Base-by-base conservation (phyloP, 768 basidiomycete genomes). In the Boletus rubroflammeus region DNA sequence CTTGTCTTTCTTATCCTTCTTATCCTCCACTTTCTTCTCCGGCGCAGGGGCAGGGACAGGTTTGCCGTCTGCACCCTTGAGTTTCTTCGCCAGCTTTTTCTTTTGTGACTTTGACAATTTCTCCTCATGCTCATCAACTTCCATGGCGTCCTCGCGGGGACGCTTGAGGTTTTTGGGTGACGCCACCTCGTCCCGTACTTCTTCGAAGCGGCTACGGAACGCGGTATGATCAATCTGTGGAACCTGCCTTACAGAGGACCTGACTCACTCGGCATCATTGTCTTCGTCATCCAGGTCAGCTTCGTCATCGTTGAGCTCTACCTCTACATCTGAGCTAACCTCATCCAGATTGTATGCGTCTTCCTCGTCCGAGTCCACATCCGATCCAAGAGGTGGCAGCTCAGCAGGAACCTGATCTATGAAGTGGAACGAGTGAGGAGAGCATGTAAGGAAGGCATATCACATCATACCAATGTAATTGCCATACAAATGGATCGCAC, bases 281-380 rank as follows among this genome's bases (percentile, higher is more conserved):
- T 71, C 73, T 26, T 71, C 72, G 17, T 75, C 80, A 54, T 82
- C 83, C 34, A 87, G 57, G 14, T 81, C 84, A 50, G 82, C 59
- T 26, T 85, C 86, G 35, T 79, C 79, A 1, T 77, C 76, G 59
- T 86, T 77, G 62, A 92, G 78, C 64, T 93, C 78, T 63, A 93
- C 76, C 65, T 93, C 90, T 38, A 91, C 88, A 63, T 93, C 92
- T 6, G 86, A 91, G 72, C 85, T 86, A 50, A 92, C 85, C 53
- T 89, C 86, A 36, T 78, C 80, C n/a, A 90, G 77, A 61, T 84
- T 78, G 57, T 79, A 87, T 0, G 60, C 66, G 1, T 73, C 83
- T 47, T 82, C 84, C 40, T 87, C 81, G 2, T 67, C 67, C 7
- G 75, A 74, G 23, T 83, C 84, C n/a, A 71, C 65, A 49, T 83